Evolutionary conservation across 108 stramenopile species (phyloP), one percentile per base, ranked within the genome.

Genomic region (Chaetoceros muelleri): DNA sequence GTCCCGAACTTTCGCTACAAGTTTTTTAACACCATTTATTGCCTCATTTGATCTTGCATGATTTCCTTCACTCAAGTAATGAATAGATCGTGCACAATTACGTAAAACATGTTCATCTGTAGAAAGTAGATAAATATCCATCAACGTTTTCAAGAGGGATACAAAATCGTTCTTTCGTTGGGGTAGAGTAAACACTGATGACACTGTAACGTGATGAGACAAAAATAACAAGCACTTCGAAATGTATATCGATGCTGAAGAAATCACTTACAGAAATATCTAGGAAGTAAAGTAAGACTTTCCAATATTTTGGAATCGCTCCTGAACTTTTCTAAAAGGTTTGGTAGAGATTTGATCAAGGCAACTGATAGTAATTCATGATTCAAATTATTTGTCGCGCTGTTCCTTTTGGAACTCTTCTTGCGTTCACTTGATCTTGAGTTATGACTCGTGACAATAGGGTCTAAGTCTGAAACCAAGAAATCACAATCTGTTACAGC

Each of bases 281-380:
- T 62, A 16, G 92, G 87, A 44, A 93, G 78, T 28, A 60, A 60
- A 18, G 80, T 75, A 23, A 93, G 59, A 40, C 73, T 70, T n/a
- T 66, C 62, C 46, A 87, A 57, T 7, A 87, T 62, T 21, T 60
- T 61, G n/a, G 65, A 29, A 70, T 93, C 92, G 18, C 74, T 65
- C 70, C 79, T 83, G 74, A 84, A 93, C 34, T 81, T 65, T 3
- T 73, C 46, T 28, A 93, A 62, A 55, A 93, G 71, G 22, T 80
- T 59, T 0, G 87, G 87, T 21, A 93, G 70, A 28, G 71, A 66
- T 46, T 76, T 75, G 30, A 89, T 71, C 20, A 89, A 48, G 7
- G 79, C 83, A 25, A 72, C 55, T 1, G 84, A 83, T 19, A 89
- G 67, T n/a, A 60, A 58, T 48, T 80, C 81, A 44, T 82, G 81